A percentile compares a stretch with the other conserved stretches of the same genome.
These are phyloP conservation scores for Fusarium veterinarium DNA, from an alignment of 2,329 filamentous ascomycete genomes.

Conservation along the genomic window DNA sequence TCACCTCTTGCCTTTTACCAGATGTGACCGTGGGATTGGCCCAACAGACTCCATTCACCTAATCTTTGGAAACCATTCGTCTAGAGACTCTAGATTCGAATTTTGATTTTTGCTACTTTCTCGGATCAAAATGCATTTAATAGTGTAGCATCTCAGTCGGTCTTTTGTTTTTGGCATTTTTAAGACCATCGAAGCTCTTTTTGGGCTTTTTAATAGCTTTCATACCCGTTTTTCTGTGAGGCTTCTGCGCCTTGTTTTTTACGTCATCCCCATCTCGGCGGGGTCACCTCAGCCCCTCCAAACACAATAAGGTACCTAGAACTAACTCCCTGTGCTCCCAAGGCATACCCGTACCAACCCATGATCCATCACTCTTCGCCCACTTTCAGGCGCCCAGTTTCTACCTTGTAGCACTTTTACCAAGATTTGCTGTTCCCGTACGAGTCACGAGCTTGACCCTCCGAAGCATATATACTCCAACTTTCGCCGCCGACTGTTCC, in stretches of 20 bases:
- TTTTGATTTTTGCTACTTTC: constrained; percentile 46
- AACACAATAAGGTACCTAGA: constrained; percentile 4
- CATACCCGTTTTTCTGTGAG: not conserved
- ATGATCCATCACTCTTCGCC: constrained; percentile 32
- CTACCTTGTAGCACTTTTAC: constrained; percentile 21
- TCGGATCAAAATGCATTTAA: fast-evolving
- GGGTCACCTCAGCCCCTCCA: constrained; percentile 38
- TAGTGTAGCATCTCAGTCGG: fast-evolving
- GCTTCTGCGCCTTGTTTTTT: constrained; percentile 22
- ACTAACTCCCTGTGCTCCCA: constrained; percentile 1
- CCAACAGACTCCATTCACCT: constrained; percentile 62
- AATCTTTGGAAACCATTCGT: constrained; percentile 63
- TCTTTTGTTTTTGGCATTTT: not conserved
- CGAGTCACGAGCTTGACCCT: constrained; percentile 6
- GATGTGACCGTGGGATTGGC: constrained; percentile 76
- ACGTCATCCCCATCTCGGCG: constrained; percentile 34
- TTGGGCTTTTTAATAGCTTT: not conserved
- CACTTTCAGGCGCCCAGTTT: constrained; percentile 34
- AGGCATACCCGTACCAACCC: constrained; percentile 13
- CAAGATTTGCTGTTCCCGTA: constrained; percentile 15
- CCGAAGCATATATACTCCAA: constrained; percentile 1
- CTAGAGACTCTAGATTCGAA: constrained; percentile 56
- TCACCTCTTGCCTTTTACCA: constrained; percentile 85
- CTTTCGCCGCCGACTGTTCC: not conserved
- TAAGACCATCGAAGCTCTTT: not conserved